Percentiles rank a stretch among this genome's conserved stretches.
Evolutionary conservation across 139 green algal species (phyloP).

Genomic region (Coelastrella sp.): DNA sequence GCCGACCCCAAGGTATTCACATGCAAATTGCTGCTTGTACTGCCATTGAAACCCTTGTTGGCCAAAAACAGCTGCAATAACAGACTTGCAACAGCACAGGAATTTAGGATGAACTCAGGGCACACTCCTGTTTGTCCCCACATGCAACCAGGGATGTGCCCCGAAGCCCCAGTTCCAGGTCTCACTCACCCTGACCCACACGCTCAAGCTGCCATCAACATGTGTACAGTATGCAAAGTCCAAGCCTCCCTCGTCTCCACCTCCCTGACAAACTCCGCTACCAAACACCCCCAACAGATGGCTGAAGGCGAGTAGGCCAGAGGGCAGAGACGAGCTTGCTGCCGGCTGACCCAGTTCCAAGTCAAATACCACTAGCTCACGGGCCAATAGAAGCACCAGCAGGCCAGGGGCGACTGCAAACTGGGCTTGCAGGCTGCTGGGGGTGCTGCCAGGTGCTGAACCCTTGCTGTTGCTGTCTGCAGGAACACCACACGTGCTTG

Average conservation of each 20-base stretch:
- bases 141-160: too few species aligned
- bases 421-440: slow-evolving; percentile 59
- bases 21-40: too few species aligned
- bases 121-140: too few species aligned
- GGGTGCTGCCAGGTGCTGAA: slow-evolving; percentile 4
- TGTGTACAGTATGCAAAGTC: slow-evolving; percentile 47
- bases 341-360: slow-evolving; percentile 81
- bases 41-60: too few species aligned
- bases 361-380: slow-evolving; percentile 87
- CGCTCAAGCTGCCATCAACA: slow-evolving; percentile 24
- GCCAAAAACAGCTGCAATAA: too few species aligned
- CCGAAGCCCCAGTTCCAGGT: background rate
- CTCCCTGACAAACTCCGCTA: slow-evolving; percentile 51
- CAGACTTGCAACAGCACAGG: too few species aligned
- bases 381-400: slow-evolving; percentile 80
- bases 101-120: too few species aligned
- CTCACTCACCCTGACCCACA: slow-evolving; percentile 47
- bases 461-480: background rate
- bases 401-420: slow-evolving; percentile 72
- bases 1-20: too few species aligned
- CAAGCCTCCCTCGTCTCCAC: slow-evolving; percentile 57
- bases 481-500: background rate
- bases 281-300: slow-evolving; percentile 77
- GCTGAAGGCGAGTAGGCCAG: slow-evolving; percentile 53
- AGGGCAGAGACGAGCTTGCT: slow-evolving; percentile 59